These are phyloP conservation scores for Chrysanthemum seticuspe DNA, from an alignment of 129 eudicot genomes.

Conservation along the genomic window DNA sequence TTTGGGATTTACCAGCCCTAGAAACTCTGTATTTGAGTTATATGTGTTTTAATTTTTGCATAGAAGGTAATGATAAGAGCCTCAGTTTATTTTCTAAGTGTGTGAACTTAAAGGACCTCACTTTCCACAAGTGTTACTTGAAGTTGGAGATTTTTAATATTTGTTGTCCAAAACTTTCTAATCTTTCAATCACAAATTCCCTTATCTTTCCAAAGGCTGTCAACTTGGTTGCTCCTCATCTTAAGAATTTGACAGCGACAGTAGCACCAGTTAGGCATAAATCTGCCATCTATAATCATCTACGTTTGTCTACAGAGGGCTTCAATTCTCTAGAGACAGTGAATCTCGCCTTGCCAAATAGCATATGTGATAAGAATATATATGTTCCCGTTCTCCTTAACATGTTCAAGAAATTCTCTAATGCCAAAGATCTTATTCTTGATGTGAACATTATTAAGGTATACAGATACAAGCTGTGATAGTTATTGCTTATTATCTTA, in stretches of 20 bases:
- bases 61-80: background rate
- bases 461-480: too few species aligned
- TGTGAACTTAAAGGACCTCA: constrained; percentile 6
- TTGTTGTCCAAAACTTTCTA: background rate
- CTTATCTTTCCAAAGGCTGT: background rate
- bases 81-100: constrained; percentile 15
- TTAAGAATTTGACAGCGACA: background rate
- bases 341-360: background rate
- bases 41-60: background rate
- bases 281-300: background rate
- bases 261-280: background rate
- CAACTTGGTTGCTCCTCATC: constrained; percentile 12
- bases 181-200: background rate
- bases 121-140: background rate
- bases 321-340: background rate
- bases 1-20: background rate
- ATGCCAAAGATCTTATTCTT: too few species aligned
- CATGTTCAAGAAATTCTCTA: background rate
- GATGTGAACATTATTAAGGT: too few species aligned
- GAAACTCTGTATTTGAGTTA: background rate
- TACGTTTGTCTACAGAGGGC: background rate
- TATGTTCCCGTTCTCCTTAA: background rate
- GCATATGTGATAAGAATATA: background rate
- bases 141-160: background rate
- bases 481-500: too few species aligned